Evolutionary conservation across 2,329 filamentous ascomycete species (phyloP), one percentile per base, ranked within the genome.

Genomic region (Aspergillus sp.): DNA sequence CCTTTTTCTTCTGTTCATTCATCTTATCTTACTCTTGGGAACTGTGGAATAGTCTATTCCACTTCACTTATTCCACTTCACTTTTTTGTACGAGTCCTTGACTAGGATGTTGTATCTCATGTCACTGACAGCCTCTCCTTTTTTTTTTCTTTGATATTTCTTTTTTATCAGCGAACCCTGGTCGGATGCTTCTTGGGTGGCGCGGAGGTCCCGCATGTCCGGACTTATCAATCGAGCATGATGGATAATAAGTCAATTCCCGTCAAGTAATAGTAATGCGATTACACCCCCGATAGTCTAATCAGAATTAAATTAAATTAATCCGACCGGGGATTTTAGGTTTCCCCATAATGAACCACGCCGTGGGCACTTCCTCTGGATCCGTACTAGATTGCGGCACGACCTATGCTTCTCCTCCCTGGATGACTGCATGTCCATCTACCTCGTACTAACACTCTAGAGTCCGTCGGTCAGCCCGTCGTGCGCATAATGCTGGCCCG

Each of bases 261-360:
- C 29, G 46, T 58, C 52, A 58, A 50, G 56, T 58, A 49, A 54
- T 58, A 31, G 56, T 24, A 57, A 57, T 22, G 18, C 49, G 49
- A 46, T 55, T 45, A 24, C 20, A 29, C 26, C 26, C 16, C 14
- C 36, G 36, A 42, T 42, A n/a, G 36, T 42, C 36, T 42, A 42
- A 42, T 42, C 36, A 42, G 36, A 42, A 42, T 42, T n/a, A 42
- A 42, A 42, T 42, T 42, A 42, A 16, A 7, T 42, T 42, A 16
- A n/a, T 42, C 36, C 36, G 36, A n/a, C 36, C 16, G 36, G 36
- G 36, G 14, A 42, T 42, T 42, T 42, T 42, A 59, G 57, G 57
- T 56, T 56, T 42, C 54, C 54, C 49, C 57, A 56, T 52, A 50
- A 39, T 53, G 45, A 42, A n/a, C 36, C 14, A 42, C 14, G 14